Conservation (phyloP, 306 rosid species). For the Casuarina cunninghamiana region DNA sequence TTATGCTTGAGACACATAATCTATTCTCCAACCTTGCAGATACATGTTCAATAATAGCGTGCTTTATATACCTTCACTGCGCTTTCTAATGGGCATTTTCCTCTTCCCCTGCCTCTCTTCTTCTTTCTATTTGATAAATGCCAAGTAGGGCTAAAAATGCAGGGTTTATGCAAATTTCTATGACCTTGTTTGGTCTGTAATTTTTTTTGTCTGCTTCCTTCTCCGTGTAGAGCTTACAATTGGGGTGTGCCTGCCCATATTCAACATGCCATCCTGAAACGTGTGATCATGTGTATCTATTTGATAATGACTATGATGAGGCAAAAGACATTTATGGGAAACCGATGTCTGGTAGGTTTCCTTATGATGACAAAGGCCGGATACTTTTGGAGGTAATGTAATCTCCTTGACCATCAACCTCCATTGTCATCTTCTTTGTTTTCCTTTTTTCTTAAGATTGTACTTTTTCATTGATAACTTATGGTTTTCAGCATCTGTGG, state of each 20-base stretch:
- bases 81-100: neutral
- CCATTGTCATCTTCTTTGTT: conserved; percentile 15
- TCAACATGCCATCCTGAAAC: conserved; percentile 75
- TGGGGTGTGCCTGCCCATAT: conserved; percentile 79
- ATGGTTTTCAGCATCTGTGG: neutral
- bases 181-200: conserved; percentile 14
- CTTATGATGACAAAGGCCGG: conserved; percentile 84
- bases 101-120: neutral
- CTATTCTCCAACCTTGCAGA: neutral
- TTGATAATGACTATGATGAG: conserved; percentile 85
- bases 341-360: conserved; percentile 87
- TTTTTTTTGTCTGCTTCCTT: conserved; percentile 16
- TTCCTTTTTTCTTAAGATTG: neutral
- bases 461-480: conserved; percentile 1
- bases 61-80: neutral
- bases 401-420: conserved; percentile 21
- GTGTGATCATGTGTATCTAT: conserved; percentile 93
- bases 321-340: conserved; percentile 86
- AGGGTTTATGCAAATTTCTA: conserved; percentile 9
- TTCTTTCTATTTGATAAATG: neutral
- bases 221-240: conserved; percentile 61
- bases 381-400: conserved; percentile 81
- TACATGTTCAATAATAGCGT: neutral
- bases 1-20: neutral
- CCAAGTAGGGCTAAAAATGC: neutral